Percentiles rank a stretch among this genome's conserved stretches.
Conservation (phyloP, 306 rosid species). For the Rubus idaeus region DNA sequence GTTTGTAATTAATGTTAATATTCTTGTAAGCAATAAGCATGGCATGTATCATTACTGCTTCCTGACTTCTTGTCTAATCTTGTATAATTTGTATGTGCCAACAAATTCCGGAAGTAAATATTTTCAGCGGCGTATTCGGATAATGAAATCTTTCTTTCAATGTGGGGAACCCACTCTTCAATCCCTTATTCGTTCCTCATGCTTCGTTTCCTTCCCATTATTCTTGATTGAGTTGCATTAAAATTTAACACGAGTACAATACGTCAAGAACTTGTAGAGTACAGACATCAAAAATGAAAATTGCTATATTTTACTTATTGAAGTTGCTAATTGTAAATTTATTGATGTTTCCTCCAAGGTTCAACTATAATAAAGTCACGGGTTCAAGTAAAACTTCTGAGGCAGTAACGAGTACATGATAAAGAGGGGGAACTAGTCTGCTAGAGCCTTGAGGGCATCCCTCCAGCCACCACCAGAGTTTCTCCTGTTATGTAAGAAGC, state of each 20-base stretch:
- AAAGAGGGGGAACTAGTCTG: constrained; percentile 12
- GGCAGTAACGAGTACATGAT: not conserved
- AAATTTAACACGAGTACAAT: not conserved
- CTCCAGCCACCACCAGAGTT: constrained; percentile 92
- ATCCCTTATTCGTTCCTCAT: no score
- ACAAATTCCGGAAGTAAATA: not conserved
- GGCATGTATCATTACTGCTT: constrained; percentile 19
- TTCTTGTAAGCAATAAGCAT: not conserved
- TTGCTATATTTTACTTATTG: not conserved
- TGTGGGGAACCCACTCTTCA: not conserved
- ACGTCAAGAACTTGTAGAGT: not conserved
- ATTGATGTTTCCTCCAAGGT: not conserved
- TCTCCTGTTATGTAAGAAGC: constrained; percentile 95
- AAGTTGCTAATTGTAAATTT: not conserved
- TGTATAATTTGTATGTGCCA: not conserved
- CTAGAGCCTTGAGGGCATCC: constrained; percentile 83
- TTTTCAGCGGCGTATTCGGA: not conserved
- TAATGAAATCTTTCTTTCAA: no score
- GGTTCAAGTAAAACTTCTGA: not conserved
- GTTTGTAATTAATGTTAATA: constrained; percentile 25
- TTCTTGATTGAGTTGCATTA: not conserved
- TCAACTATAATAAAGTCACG: not conserved
- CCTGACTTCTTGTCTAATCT: not conserved
- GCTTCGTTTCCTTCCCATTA: not conserved
- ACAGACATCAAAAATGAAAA: not conserved